These are phyloP conservation scores for Pythium phragmitis DNA, from an alignment of 352 stramenopile genomes.

Conservation along the genomic window DNA sequence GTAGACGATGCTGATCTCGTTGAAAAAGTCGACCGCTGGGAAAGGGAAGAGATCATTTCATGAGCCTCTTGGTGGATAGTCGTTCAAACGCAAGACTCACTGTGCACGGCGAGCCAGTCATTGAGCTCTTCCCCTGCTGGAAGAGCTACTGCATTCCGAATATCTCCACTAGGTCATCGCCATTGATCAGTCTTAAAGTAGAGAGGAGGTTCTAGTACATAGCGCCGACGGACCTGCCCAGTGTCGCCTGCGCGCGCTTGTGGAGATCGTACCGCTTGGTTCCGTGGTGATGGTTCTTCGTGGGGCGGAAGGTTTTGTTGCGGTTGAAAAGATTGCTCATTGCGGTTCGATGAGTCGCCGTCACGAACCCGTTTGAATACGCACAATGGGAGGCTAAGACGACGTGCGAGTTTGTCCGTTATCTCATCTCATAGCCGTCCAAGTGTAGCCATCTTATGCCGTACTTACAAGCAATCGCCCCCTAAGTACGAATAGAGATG, in stretches of 20 bases:
- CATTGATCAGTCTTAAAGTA: neutral
- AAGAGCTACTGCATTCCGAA: conserved; percentile 58
- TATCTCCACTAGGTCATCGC: conserved; percentile 47
- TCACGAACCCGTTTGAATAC: neutral
- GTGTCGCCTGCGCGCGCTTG: conserved; percentile 77
- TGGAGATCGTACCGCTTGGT: conserved; percentile 85
- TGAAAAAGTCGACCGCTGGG: conserved; percentile 93
- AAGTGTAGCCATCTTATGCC: conserved; percentile 13
- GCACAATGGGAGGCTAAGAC: conserved; percentile 1
- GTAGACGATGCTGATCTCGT: conserved; percentile 93
- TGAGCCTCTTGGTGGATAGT: no score
- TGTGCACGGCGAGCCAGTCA: conserved; percentile 93
- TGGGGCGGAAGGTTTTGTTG: conserved; percentile 86
- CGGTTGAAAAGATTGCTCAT: conserved; percentile 78
- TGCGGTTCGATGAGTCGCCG: neutral
- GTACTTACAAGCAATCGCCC: conserved; percentile 2
- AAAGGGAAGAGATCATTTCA: neutral
- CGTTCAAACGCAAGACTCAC: conserved; percentile 28
- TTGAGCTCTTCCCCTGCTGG: conserved; percentile 85
- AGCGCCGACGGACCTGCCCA: conserved; percentile 57
- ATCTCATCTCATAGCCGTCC: neutral
- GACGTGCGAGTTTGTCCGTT: neutral
- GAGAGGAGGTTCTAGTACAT: no score
- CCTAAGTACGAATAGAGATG: conserved; percentile 7
- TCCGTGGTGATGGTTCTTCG: conserved; percentile 79